phyloP scores from a whole-genome alignment of 2,329 filamentous ascomycete species.

The Cryphonectria radicalis region DNA sequence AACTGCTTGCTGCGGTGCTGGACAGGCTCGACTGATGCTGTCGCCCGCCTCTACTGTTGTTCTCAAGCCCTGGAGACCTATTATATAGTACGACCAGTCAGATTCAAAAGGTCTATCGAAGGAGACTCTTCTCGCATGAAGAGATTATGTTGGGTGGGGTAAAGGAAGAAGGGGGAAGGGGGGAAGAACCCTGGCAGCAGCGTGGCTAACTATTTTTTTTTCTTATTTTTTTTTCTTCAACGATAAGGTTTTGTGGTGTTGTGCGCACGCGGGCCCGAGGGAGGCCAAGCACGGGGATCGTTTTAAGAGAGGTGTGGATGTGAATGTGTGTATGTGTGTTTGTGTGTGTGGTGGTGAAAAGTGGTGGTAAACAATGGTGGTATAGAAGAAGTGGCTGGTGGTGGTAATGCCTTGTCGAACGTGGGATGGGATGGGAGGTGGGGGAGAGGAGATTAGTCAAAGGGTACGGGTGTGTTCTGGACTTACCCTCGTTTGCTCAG shows the following conservation, averaged over 20 bases:
- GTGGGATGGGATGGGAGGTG: slow-evolving; percentile 8
- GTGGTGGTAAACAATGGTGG: not conserved
- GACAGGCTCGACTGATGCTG: slow-evolving; percentile 63
- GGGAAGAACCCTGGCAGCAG: slow-evolving; percentile 22
- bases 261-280: slow-evolving; percentile 19
- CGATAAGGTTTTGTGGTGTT: slow-evolving; percentile 19
- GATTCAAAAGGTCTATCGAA: slow-evolving; percentile 48
- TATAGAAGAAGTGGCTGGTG: slow-evolving; percentile 5
- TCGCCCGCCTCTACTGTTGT: slow-evolving; percentile 58
- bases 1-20: slow-evolving; percentile 64
- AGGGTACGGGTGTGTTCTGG: not conserved
- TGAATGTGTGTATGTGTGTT: not conserved
- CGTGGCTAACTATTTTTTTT: not conserved
- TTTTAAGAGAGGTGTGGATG: not conserved
- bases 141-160: not conserved
- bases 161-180: slow-evolving; percentile 1
- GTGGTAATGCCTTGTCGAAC: not conserved
- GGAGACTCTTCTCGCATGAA: slow-evolving; percentile 4
- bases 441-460: not conserved
- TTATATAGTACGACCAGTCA: slow-evolving; percentile 52
- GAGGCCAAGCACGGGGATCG: not conserved
- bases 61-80: slow-evolving; percentile 62
- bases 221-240: not conserved
- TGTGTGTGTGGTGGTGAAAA: not conserved
- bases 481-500: slow-evolving; percentile 72